These are phyloP conservation scores for Stevia rebaudiana DNA, from an alignment of 140 eudicot genomes.

Conservation along the genomic window DNA sequence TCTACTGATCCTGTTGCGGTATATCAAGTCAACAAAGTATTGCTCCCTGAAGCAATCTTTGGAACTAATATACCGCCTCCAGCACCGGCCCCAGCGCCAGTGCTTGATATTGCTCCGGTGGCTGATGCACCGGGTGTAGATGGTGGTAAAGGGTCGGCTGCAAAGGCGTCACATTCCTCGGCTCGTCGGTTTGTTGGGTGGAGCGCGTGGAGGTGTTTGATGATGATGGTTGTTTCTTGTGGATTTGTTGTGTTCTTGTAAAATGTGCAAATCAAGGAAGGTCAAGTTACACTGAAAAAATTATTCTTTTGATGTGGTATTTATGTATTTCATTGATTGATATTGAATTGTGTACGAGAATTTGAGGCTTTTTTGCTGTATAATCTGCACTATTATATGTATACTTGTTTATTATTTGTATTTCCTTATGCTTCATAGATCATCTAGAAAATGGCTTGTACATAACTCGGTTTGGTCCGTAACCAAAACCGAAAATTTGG, in stretches of 20 bases:
- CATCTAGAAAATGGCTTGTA: too few relatives aligned
- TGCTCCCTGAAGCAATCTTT: constrained; percentile 80
- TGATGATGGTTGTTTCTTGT: constrained; percentile 41
- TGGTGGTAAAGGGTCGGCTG: constrained; percentile 22
- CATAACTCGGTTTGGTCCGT: too few relatives aligned
- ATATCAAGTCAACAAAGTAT: constrained; percentile 68
- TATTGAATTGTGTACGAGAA: constrained; percentile 32
- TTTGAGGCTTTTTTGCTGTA: constrained; percentile 31
- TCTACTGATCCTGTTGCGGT: constrained; percentile 77
- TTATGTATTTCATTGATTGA: constrained; percentile 42
- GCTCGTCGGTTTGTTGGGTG: constrained; percentile 25
- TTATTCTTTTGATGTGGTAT: constrained; percentile 32
- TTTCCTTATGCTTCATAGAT: too few relatives aligned
- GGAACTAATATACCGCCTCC: constrained; percentile 95
- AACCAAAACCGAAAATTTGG: too few relatives aligned
- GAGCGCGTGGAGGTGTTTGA: constrained; percentile 34
- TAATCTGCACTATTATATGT: neutral
- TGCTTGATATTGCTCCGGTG: constrained; percentile 44
- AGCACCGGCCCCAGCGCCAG: constrained; percentile 77
- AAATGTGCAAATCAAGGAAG: constrained; percentile 13
- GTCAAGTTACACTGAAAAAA: neutral
- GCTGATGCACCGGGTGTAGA: constrained; percentile 58
- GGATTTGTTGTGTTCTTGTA: constrained; percentile 43
- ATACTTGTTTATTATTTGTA: too few relatives aligned
- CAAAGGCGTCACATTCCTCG: constrained; percentile 29